These are phyloP conservation scores for Ceratocystis cubensis DNA, from an alignment of 2,329 filamentous ascomycete species.

Conservation along the genomic window DNA sequence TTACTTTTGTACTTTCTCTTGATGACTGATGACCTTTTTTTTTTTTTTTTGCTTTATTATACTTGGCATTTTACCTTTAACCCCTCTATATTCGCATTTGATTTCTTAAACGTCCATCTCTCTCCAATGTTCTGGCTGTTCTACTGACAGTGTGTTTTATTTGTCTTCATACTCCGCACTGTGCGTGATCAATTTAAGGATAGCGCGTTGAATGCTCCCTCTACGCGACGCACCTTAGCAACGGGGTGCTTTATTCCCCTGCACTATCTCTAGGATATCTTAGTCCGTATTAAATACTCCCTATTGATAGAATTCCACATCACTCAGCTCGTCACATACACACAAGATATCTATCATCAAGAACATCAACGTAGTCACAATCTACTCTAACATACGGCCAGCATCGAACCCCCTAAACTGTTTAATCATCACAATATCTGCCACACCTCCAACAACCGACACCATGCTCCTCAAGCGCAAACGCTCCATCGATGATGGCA, in stretches of 20 bases:
- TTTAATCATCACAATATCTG: neutral
- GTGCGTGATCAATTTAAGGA: constrained; percentile 16
- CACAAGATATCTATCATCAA: no score
- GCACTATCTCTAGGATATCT: no score
- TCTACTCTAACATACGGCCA: no score
- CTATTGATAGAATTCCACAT: no score
- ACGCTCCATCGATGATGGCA: constrained; percentile 44
- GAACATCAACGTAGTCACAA: neutral
- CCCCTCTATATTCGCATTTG: neutral
- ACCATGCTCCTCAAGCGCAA: constrained; percentile 50
- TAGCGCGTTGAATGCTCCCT: neutral
- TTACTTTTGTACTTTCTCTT: neutral
- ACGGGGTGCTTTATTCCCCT: constrained; percentile 7
- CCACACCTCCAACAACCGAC: neutral
- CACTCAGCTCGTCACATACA: no score
- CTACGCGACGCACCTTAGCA: constrained; percentile 12
- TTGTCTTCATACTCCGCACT: neutral
- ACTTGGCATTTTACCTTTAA: neutral
- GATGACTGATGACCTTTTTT: constrained; percentile 2
- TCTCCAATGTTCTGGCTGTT: neutral
- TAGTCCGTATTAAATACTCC: no score
- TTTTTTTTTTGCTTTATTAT: neutral
- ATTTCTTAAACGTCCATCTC: neutral
- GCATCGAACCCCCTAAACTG: no score
- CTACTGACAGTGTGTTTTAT: neutral